These are phyloP conservation scores for Lenwebbia sp. DNA, from an alignment of 345 rosid genomes.

Conservation along the genomic window DNA sequence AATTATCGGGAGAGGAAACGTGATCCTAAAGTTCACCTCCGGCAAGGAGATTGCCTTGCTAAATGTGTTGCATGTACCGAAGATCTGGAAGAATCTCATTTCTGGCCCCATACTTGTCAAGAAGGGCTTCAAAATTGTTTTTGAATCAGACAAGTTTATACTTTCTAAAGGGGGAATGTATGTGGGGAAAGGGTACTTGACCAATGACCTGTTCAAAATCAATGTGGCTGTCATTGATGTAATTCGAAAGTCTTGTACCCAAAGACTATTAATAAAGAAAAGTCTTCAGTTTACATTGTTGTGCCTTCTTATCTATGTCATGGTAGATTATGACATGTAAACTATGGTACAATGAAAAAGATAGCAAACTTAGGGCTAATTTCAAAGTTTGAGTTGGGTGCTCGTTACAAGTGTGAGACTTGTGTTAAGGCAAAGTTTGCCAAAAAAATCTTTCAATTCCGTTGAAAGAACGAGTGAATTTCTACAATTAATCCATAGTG, in stretches of 20 bases:
- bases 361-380: not conserved
- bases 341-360: not conserved
- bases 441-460: not conserved
- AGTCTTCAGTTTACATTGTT: not conserved
- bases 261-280: not conserved
- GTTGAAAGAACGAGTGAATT: not conserved
- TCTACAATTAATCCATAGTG: not conserved
- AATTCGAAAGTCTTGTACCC: not conserved
- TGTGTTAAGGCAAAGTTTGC: not conserved
- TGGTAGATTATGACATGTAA: not conserved
- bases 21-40: not conserved
- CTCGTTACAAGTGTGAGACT: not conserved
- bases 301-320: not conserved
- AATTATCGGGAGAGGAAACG: not conserved
- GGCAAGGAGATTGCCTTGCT: not conserved
- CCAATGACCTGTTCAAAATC: not conserved
- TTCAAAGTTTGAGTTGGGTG: not conserved
- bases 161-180: not conserved
- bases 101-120: not conserved
- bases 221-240: no score
- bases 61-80: not conserved
- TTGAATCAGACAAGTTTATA: not conserved
- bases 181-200: not conserved
- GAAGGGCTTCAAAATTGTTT: not conserved
- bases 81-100: not conserved